Percentiles rank a stretch among this genome's conserved stretches.
These are phyloP conservation scores for Millerozyma acaciae DNA, from an alignment of 805 yeast species.

Conservation along the genomic window DNA sequence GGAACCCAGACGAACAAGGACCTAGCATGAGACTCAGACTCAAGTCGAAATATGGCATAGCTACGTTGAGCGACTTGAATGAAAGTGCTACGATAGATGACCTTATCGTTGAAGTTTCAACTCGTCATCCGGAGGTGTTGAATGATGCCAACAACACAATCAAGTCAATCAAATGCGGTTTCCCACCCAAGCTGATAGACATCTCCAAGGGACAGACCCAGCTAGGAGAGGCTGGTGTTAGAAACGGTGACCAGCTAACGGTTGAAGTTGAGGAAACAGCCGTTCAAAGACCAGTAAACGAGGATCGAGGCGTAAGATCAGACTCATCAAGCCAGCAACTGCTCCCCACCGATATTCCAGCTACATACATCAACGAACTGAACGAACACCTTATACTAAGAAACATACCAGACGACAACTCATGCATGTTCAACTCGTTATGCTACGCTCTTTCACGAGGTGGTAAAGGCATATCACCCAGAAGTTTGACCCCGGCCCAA, in stretches of 20 bases:
- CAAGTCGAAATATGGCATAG: constrained; percentile 10
- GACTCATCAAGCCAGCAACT: too few species aligned
- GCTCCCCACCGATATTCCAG: constrained; percentile 19
- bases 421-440: constrained; percentile 69
- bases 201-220: constrained; percentile 15
- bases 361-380: constrained; percentile 15
- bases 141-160: constrained; percentile 6
- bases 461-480: constrained; percentile 29
- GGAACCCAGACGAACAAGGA: background rate
- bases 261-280: constrained; percentile 22
- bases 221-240: constrained; percentile 43
- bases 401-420: constrained; percentile 71
- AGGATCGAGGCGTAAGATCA: constrained; percentile 3
- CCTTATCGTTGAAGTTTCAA: constrained; percentile 5
- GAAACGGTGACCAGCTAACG: constrained; percentile 57
- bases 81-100: constrained; percentile 6
- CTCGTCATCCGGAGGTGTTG: background rate
- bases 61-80: constrained; percentile 1
- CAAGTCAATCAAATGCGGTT: constrained; percentile 46
- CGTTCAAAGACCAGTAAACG: background rate
- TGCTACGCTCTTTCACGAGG: constrained; percentile 45
- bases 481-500: constrained; percentile 27
- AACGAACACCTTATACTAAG: constrained; percentile 44
- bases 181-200: constrained; percentile 53
- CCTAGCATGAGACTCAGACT: constrained; percentile 13